These are phyloP conservation scores for Backusella australiensis DNA, from an alignment of 192 early-diverging fungal species.

Conservation along the genomic window DNA sequence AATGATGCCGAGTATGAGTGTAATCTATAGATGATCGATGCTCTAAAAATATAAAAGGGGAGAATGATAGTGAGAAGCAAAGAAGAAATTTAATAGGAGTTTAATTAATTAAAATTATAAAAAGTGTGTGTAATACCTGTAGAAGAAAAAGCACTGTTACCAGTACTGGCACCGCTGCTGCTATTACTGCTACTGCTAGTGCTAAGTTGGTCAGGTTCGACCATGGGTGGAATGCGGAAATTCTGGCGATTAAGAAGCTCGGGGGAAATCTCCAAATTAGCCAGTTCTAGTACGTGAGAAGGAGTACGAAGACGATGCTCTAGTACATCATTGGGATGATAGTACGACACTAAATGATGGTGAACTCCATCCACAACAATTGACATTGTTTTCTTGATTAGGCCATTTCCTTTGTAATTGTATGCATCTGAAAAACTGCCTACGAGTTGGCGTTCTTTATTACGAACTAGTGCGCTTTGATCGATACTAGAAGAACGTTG, in stretches of 20 bases:
- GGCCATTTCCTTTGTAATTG: constrained; percentile 56
- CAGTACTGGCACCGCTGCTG: neutral
- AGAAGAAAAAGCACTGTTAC: neutral
- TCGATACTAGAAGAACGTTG: neutral
- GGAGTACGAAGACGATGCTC: constrained; percentile 49
- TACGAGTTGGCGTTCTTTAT: constrained; percentile 48
- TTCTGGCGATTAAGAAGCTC: constrained; percentile 54
- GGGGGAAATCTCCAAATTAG: constrained; percentile 50
- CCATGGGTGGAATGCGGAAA: constrained; percentile 44
- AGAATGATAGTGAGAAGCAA: too few relatives aligned
- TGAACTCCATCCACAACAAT: constrained; percentile 61
- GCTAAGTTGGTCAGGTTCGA: neutral
- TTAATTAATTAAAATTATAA: neutral
- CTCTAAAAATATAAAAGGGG: neutral
- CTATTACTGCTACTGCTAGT: neutral
- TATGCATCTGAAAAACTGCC: constrained; percentile 51
- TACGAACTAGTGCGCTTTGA: constrained; percentile 15
- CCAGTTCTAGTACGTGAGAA: constrained; percentile 42
- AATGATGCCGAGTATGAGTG: neutral
- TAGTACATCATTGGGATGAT: constrained; percentile 56
- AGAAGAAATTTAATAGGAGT: neutral
- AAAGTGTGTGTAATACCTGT: neutral
- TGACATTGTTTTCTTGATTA: constrained; percentile 80
- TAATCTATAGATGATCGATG: neutral
- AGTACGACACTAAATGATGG: constrained; percentile 57